phyloP scores from a whole-genome alignment of 768 basidiomycete species.

The Hemileccinum impolitum region DNA sequence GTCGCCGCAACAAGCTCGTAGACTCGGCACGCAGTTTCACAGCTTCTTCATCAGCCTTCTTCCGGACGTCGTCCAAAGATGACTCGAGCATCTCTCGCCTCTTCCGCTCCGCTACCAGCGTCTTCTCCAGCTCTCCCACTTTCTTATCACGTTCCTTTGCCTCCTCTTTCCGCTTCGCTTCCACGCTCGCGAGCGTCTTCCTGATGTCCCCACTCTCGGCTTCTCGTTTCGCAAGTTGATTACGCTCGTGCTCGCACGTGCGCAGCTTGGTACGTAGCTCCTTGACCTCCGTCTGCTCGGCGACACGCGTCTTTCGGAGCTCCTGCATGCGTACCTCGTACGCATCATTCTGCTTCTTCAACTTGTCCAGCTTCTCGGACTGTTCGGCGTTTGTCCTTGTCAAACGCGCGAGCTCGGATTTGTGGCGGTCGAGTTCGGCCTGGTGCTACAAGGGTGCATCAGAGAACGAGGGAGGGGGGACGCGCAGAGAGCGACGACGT shows the following conservation, averaged over 20 bases:
- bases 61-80: slow-evolving; percentile 40
- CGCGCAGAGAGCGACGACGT: slow-evolving; percentile 15
- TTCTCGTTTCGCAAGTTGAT: slow-evolving; percentile 49
- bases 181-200: slow-evolving; percentile 45
- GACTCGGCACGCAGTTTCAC: slow-evolving; percentile 32
- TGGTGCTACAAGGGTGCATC: slow-evolving; percentile 45
- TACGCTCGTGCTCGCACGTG: slow-evolving; percentile 53
- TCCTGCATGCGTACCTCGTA: slow-evolving; percentile 62
- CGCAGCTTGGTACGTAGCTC: slow-evolving; percentile 59
- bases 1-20: slow-evolving; percentile 34
- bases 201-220: slow-evolving; percentile 49
- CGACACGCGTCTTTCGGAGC: slow-evolving; percentile 44
- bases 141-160: slow-evolving; percentile 49
- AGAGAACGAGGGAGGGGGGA: background rate
- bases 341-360: slow-evolving; percentile 57
- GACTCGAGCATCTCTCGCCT: slow-evolving; percentile 47
- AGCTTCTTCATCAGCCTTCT: slow-evolving; percentile 41
- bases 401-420: slow-evolving; percentile 48
- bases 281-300: slow-evolving; percentile 61
- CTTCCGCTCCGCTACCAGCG: slow-evolving; percentile 46
- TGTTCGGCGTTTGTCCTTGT: slow-evolving; percentile 50
- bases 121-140: slow-evolving; percentile 56
- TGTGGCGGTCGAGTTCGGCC: slow-evolving; percentile 55
- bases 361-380: slow-evolving; percentile 52
- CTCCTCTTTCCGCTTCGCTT: slow-evolving; percentile 55